Evolutionary conservation across 1,284 basidiomycete species (phyloP), one percentile per base, ranked within the genome.

Genomic region (Tilletia walkeri): DNA sequence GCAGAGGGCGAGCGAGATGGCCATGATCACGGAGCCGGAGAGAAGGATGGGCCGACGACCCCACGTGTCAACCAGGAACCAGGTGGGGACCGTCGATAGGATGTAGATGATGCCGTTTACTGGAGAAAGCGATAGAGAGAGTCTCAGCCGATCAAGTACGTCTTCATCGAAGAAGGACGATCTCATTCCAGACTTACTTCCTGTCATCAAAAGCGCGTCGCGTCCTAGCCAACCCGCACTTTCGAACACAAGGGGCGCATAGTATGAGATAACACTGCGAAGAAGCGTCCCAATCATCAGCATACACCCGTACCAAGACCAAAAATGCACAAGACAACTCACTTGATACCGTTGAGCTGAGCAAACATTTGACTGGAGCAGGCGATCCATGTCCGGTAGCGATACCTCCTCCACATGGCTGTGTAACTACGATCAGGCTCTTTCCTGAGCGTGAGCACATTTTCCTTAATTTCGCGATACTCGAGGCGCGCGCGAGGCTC

Each of bases 281-380:
- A 45, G 41, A 14, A 45, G 41, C 41, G 41, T 14, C 1, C 41
- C 6, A 3, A 1, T 45, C 14, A 14, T 45, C 41, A 45, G 41
- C 41, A 45, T 45, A 45, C 41, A 45, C 41, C 9, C 41, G 14
- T 3, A 45, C 6, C 6, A 45, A 45, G 14, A 14, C 41, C 6
- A 45, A 16, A n/a, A 24, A 36, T 18, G 65, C 24, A 47, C 20
- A 34, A 34, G 34, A 6, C 6, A 30, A 65, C 65, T 50, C 65
- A 66, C 69, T 68, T 70, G 54, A 82, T 80, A 63, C 82, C 82
- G 71, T 80, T 78, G 76, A 97, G 86, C 84, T 97, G 95, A 65
- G 95, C 95, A 84, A 97, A 97, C 70, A 92, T 91, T 84, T 98
- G 95, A 73, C 93, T 93, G 20, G 93, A 94, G 93, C 95, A 95